Conservation (phyloP, 2,329 filamentous ascomycete genomes). For the Exophiala viscosa region DNA sequence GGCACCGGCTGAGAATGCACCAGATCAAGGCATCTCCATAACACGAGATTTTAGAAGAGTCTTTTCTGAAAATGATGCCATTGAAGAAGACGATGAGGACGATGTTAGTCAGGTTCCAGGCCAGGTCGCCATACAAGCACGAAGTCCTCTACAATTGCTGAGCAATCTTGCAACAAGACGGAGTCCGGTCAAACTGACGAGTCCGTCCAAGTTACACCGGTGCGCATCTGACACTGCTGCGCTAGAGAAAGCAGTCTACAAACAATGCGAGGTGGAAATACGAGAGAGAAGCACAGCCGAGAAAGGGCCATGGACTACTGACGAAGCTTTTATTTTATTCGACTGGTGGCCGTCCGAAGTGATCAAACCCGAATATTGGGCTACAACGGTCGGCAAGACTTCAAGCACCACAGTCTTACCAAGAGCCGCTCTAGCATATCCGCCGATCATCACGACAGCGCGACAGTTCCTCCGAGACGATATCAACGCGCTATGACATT, state of each 20-base stretch:
- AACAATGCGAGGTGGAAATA: background rate
- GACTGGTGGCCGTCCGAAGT: conserved; percentile 26
- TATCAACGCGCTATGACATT: conserved; percentile 19
- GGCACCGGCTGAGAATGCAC: background rate
- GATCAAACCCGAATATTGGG: conserved; percentile 21
- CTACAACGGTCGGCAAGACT: background rate
- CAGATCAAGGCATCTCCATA: background rate
- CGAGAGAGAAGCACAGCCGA: background rate
- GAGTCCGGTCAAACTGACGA: conserved; percentile 5
- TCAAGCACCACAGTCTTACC: background rate
- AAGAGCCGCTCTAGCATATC: background rate
- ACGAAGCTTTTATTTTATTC: conserved; percentile 28
- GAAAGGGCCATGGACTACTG: conserved; percentile 29
- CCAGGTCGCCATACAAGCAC: background rate
- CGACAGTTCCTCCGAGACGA: conserved; percentile 21
- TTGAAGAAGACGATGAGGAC: conserved; percentile 7
- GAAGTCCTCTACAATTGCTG: conserved; percentile 11
- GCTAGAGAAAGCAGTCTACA: background rate
- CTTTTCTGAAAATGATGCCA: conserved; percentile 21
- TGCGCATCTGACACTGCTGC: conserved; percentile 17
- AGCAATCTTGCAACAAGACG: conserved; percentile 5
- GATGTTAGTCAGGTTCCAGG: background rate
- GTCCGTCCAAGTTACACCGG: conserved; percentile 13
- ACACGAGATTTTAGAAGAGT: conserved; percentile 17
- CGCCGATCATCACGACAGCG: conserved; percentile 19